These are phyloP conservation scores for Malus domestica DNA, from an alignment of 306 rosid genomes.

Conservation along the genomic window DNA sequence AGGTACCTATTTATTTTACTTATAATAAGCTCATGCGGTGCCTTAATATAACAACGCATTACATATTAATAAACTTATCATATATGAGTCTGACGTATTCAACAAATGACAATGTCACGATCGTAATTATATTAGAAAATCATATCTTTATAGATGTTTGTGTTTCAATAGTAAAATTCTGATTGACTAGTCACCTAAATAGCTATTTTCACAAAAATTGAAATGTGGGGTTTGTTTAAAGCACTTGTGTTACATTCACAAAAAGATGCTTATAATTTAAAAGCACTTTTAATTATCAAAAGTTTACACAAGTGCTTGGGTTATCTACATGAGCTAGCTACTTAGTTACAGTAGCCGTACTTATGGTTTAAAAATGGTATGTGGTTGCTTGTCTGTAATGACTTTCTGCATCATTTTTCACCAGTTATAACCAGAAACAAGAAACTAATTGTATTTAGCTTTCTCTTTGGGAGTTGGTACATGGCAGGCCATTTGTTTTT, in stretches of 20 bases:
- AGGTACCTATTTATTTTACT: conserved; percentile 41
- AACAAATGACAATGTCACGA: neutral
- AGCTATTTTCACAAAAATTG: neutral
- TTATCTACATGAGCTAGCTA: no score
- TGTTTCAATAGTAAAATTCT: conserved; percentile 12
- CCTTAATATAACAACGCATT: neutral
- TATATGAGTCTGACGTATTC: neutral
- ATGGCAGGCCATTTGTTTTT: neutral
- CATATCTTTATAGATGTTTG: neutral
- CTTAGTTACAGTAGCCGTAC: no score
- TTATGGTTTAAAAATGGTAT: conserved; percentile 9
- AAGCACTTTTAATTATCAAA: no score
- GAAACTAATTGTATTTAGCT: conserved; percentile 19
- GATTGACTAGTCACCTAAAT: conserved; percentile 11
- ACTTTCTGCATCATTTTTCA: conserved; percentile 18
- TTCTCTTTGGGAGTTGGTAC: neutral
- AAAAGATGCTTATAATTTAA: no score
- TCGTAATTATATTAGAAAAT: neutral
- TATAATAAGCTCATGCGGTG: neutral
- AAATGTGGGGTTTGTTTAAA: neutral
- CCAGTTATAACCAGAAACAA: neutral
- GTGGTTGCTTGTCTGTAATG: conserved; percentile 18
- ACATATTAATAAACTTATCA: neutral
- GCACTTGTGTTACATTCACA: no score
- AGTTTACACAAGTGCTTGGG: no score